phyloP scores from a whole-genome alignment of 495 filamentous ascomycete genomes.

The Aspergillus biplanus region DNA sequence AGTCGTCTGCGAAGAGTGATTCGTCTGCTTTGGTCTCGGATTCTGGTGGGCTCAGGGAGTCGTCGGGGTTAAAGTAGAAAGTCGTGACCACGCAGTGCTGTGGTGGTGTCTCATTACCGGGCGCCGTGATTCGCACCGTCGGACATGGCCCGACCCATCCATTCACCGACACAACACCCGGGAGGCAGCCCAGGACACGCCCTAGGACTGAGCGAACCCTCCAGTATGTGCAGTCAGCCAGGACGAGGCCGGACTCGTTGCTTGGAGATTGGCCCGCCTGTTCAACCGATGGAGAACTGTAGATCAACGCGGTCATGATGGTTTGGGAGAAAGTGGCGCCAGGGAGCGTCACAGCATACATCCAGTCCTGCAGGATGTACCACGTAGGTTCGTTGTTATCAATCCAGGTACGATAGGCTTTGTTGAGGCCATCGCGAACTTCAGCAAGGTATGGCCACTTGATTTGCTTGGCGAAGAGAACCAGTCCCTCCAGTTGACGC shows the following conservation, averaged over 20 bases:
- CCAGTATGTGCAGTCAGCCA: neutral
- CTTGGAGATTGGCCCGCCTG: neutral
- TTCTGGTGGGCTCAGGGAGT: neutral
- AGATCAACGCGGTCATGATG: constrained; percentile 4
- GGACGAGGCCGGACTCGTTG: neutral
- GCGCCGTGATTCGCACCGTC: neutral
- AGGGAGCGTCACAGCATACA: neutral
- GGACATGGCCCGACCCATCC: constrained; percentile 7
- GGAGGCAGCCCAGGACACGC: constrained; percentile 1
- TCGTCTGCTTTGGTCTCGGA: neutral
- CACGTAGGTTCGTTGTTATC: neutral
- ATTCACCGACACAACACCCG: neutral
- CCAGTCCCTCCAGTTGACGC: neutral
- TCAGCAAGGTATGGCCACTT: constrained; percentile 5
- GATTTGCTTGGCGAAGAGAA: neutral
- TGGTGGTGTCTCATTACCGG: neutral
- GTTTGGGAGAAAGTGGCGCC: neutral
- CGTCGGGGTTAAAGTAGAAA: neutral
- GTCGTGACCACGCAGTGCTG: constrained; percentile 5
- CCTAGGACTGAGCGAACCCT: neutral
- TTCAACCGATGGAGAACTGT: neutral
- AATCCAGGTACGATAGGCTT: neutral
- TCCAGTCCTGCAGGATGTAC: constrained; percentile 1
- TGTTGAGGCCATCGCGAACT: neutral
- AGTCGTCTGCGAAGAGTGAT: neutral